Conservation (phyloP, 1,284 basidiomycete genomes). For the Ganoderma sinense region DNA sequence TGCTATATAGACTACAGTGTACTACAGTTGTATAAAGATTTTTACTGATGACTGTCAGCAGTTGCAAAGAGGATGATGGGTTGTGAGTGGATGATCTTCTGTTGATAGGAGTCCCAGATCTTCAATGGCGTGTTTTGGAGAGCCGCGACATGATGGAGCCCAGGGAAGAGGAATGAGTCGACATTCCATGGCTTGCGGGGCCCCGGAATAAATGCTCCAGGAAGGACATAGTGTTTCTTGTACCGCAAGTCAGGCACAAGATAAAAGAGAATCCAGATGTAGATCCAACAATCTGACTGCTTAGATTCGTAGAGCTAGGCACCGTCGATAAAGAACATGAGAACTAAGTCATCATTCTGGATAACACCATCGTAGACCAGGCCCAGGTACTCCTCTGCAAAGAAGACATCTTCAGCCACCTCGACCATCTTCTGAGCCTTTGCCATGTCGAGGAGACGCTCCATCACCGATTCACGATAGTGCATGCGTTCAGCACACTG, state of each 20-base stretch:
- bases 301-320: slow-evolving; percentile 40
- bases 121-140: too few relatives aligned
- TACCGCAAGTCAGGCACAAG: slow-evolving; percentile 29
- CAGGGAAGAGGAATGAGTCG: slow-evolving; percentile 35
- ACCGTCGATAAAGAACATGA: slow-evolving; percentile 39
- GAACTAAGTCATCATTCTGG: slow-evolving; percentile 24
- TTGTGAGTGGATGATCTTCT: too few relatives aligned
- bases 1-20: too few relatives aligned
- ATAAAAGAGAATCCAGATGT: slow-evolving; percentile 37
- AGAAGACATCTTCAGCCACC: slow-evolving; percentile 5
- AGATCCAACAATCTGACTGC: slow-evolving; percentile 38
- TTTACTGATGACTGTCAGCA: too few relatives aligned
- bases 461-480: too few relatives aligned
- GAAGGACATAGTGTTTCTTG: slow-evolving; percentile 35
- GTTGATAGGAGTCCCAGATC: too few relatives aligned
- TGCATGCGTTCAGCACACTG: too few relatives aligned
- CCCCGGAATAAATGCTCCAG: slow-evolving; percentile 35
- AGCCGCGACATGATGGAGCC: slow-evolving; percentile 32
- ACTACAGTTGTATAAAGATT: too few relatives aligned
- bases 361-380: slow-evolving; percentile 28
- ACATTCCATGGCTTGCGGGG: slow-evolving; percentile 34
- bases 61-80: too few relatives aligned
- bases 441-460: too few relatives aligned
- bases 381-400: slow-evolving; percentile 28
- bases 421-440: too few relatives aligned